Evolutionary conservation across 306 rosid species (phyloP).

Genomic region (Phaseolus lunatus): DNA sequence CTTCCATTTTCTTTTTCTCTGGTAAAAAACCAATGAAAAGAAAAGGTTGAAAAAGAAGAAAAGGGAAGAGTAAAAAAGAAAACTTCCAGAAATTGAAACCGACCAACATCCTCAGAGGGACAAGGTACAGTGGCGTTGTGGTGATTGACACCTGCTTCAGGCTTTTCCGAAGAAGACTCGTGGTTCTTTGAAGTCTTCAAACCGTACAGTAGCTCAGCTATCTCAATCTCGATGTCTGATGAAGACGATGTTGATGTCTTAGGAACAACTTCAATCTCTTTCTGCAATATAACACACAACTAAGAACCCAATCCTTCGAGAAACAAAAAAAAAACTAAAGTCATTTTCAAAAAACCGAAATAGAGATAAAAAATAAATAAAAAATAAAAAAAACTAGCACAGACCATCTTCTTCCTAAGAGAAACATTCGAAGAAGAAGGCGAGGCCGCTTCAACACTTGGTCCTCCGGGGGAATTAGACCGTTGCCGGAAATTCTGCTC

Average conservation of each 20-base stretch:
- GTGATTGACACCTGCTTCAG: constrained; percentile 42
- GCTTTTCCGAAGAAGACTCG: constrained; percentile 40
- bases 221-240: constrained; percentile 70
- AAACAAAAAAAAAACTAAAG: background rate
- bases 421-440: constrained; percentile 52
- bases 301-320: constrained; percentile 19
- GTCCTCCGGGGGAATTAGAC: constrained; percentile 40
- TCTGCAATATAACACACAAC: constrained; percentile 54
- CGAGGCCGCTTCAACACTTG: constrained; percentile 48
- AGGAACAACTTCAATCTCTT: constrained; percentile 48
- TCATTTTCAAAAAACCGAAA: background rate
- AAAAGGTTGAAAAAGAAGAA: background rate
- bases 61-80: background rate
- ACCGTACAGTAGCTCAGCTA: constrained; percentile 80
- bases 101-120: constrained; percentile 44
- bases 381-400: background rate
- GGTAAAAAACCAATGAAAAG: constrained; percentile 33
- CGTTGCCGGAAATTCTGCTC: constrained; percentile 48
- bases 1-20: constrained; percentile 52
- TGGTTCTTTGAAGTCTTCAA: constrained; percentile 50
- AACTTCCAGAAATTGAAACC: constrained; percentile 37
- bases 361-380: background rate
- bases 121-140: background rate
- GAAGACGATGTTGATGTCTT: constrained; percentile 49
- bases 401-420: constrained; percentile 61